Evolutionary conservation across 805 yeast species (phyloP).

Genomic region (Ogataea kodamae): DNA sequence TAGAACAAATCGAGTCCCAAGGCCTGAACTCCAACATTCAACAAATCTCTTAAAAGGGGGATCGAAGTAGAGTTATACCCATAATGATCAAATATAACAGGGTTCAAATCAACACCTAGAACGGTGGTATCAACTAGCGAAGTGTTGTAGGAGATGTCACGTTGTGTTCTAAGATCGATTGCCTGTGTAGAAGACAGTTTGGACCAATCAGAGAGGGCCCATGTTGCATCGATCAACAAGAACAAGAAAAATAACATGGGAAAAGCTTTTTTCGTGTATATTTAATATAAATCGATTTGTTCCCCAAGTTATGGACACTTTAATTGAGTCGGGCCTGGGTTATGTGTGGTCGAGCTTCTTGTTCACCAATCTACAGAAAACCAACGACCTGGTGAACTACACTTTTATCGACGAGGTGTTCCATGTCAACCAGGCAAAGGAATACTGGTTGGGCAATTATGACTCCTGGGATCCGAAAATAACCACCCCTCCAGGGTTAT

Average conservation of each 20-base stretch:
- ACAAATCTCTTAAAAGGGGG: constrained; percentile 26
- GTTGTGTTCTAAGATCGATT: constrained; percentile 41
- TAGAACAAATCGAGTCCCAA: constrained; percentile 55
- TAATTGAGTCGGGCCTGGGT: too few species aligned
- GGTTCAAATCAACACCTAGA: constrained; percentile 38
- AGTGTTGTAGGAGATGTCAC: constrained; percentile 42
- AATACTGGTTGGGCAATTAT: constrained; percentile 60
- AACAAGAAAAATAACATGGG: constrained; percentile 1
- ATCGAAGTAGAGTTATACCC: constrained; percentile 36
- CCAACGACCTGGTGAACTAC: constrained; percentile 22
- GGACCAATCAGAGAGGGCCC: constrained; percentile 30
- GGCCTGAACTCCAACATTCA: constrained; percentile 44
- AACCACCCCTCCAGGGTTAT: constrained; percentile 96
- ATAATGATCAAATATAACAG: constrained; percentile 29
- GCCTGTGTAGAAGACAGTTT: constrained; percentile 29
- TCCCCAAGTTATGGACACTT: too few species aligned
- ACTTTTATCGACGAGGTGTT: constrained; percentile 73
- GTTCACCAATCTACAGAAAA: too few species aligned
- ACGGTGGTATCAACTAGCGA: constrained; percentile 38
- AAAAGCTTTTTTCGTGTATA: constrained; percentile 1
- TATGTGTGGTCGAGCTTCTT: background rate
- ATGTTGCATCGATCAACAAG: background rate
- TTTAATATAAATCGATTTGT: background rate
- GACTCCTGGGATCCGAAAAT: constrained; percentile 80
- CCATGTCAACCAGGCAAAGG: constrained; percentile 76